Conservation (phyloP, 1,284 basidiomycete species). For the Erythrobasidium hasegawianum region DNA sequence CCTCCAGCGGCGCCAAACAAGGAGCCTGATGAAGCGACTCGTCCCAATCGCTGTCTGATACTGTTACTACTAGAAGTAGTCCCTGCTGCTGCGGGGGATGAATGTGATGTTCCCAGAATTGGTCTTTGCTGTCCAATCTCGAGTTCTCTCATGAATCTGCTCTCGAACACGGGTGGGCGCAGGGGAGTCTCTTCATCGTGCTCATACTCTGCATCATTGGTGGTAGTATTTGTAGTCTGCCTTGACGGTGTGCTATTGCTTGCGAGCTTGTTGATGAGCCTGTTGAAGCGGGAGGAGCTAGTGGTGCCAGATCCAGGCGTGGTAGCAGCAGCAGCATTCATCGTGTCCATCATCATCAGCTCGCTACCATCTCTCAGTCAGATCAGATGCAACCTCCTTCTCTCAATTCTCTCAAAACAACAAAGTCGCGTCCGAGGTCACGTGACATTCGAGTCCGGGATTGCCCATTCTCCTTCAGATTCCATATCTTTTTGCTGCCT, state of each 20-base stretch:
- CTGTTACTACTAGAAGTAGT: constrained; percentile 4
- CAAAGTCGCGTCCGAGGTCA: neutral
- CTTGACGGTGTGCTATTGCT: neutral
- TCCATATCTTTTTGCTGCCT: no score
- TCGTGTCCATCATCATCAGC: no score
- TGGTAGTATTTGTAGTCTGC: neutral
- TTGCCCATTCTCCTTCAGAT: no score
- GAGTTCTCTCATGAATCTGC: constrained; percentile 32
- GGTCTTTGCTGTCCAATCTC: constrained; percentile 12
- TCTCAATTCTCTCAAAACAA: neutral
- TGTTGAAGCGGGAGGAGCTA: constrained; percentile 31
- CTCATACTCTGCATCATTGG: neutral
- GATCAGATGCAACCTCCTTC: neutral
- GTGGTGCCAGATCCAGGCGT: neutral
- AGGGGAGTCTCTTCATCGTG: constrained; percentile 24
- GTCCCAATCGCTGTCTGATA: constrained; percentile 19
- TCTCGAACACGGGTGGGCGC: constrained; percentile 27
- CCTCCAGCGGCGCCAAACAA: constrained; percentile 22
- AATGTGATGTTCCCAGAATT: neutral
- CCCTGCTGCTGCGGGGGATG: constrained; percentile 1
- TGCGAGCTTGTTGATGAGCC: constrained; percentile 25
- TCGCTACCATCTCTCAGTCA: no score
- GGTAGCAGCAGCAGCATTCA: neutral
- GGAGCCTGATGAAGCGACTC: constrained; percentile 27
- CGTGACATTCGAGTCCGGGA: no score